Base-by-base conservation (phyloP, 352 stramenopile species). In the Phytophthora podocarpi region DNA sequence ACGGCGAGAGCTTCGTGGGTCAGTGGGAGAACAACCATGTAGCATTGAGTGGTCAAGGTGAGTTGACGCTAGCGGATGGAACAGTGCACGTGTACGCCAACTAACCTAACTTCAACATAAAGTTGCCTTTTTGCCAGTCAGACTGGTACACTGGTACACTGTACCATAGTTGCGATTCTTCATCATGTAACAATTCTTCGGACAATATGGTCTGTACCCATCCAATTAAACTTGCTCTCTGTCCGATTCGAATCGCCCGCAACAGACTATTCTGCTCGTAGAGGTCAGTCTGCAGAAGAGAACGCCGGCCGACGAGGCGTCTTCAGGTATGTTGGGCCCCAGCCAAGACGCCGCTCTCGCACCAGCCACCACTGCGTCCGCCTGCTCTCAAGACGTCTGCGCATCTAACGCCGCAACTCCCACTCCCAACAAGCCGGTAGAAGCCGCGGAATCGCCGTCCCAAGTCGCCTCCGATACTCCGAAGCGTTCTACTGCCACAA, bases 1-100 rank as follows among this genome's bases (percentile, higher is more conserved):
- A 91, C 35, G 80, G 82, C 26, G 80, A 89, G 48, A 82, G 72
- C 59, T 93, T 90, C 55, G 67, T 85, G 35, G 85, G 85, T 45
- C 78, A 91, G 53, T 91, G 84, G 78, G 79, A 88, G 45, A 87
- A 89, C 63, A 91, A 93, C 59, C 84, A 93, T 57, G 82, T 93
- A 11, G 80, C 84, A n/a, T 69, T 93, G 3, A 88, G 81, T 47
- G 84, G 84, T 30, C 78, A 83, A 8, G 83, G 83, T 28, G 72
- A 70, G 45, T 79, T 92, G 62, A 92, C 79, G 21, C 64, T 92
- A 12, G 77, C 75, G 11, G 81, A 91, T 36, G 84, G 84, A 55
- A 93, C 84, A 1, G 75, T 90, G 26, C 84, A 93, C 27, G 76
- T 85, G 3, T 92, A 91, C 37, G 45, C 74, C 4, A 70, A 80